These are phyloP conservation scores for Epithele typhae DNA, from an alignment of 768 basidiomycete genomes.

Conservation along the genomic window DNA sequence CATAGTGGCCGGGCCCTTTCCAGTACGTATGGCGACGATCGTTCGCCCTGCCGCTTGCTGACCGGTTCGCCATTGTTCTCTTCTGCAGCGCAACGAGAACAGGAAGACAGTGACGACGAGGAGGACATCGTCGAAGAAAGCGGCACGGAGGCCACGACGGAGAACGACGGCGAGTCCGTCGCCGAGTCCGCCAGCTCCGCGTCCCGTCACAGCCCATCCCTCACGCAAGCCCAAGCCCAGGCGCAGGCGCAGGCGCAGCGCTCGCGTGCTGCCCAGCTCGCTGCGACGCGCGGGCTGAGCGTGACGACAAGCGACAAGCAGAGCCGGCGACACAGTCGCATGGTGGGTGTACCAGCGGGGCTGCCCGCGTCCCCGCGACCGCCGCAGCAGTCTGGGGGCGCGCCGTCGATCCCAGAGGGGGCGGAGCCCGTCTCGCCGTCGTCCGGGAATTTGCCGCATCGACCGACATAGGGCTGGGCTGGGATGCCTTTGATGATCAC, in stretches of 20 bases:
- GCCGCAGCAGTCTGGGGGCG: constrained; percentile 5
- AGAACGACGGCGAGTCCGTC: constrained; percentile 19
- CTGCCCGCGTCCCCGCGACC: constrained; percentile 45
- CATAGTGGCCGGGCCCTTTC: constrained; percentile 63
- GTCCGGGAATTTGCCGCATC: constrained; percentile 15
- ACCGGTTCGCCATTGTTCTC: constrained; percentile 17
- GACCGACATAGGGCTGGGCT: constrained; percentile 13
- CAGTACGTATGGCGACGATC: constrained; percentile 40
- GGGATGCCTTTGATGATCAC: no score
- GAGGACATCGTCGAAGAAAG: constrained; percentile 73
- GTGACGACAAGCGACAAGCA: constrained; percentile 52
- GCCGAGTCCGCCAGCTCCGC: constrained; percentile 22
- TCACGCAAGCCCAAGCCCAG: no score
- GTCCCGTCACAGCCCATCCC: constrained; percentile 12
- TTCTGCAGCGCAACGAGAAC: constrained; percentile 39
- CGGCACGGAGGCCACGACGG: constrained; percentile 49
- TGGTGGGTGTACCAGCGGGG: constrained; percentile 59
- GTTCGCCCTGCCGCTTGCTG: not conserved
- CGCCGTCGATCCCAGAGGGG: constrained; percentile 5
- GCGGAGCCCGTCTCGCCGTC: constrained; percentile 24
- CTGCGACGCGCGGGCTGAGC: constrained; percentile 69
- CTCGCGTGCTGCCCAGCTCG: constrained; percentile 54
- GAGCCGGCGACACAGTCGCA: constrained; percentile 55
- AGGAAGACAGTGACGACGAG: constrained; percentile 61
- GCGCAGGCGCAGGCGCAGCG: constrained; percentile 22